phyloP scores from a whole-genome alignment of 345 rosid genomes.

The Populus tremula region DNA sequence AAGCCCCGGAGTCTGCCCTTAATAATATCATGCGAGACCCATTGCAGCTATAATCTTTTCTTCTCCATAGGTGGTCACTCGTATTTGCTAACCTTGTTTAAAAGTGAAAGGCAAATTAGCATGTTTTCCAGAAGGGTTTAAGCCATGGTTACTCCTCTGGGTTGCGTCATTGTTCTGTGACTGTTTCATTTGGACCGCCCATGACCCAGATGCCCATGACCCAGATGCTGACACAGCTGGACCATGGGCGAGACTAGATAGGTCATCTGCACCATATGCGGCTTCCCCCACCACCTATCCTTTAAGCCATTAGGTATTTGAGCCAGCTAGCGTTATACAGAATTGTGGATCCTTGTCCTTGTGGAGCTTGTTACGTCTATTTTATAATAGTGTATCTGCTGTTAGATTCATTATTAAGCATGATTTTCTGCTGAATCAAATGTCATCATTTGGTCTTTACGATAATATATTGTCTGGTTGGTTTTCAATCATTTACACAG shows the following conservation, averaged over 20 bases:
- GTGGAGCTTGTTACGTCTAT: no score
- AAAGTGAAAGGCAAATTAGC: not conserved
- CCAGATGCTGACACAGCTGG: no score
- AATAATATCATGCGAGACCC: not conserved
- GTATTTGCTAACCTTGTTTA: not conserved
- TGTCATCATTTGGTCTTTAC: conserved; percentile 7
- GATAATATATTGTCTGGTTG: not conserved
- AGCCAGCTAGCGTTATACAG: not conserved
- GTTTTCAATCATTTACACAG: conserved; percentile 29
- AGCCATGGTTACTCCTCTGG: no score
- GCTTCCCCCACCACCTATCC: not conserved
- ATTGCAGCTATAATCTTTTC: not conserved
- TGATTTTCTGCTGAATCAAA: not conserved
- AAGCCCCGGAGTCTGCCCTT: not conserved
- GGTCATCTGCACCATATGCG: not conserved
- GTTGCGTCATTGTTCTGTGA: not conserved
- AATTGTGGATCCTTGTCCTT: no score
- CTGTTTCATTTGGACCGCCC: not conserved
- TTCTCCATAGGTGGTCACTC: not conserved
- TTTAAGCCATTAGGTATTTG: not conserved
- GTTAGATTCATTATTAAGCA: not conserved
- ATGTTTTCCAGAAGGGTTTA: no score
- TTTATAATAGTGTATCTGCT: not conserved
- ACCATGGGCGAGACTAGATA: no score
- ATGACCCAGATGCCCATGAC: no score